Percentiles rank a stretch among this genome's conserved stretches.
These are phyloP conservation scores for Poteriospumella lacustris DNA, from an alignment of 108 stramenopile genomes.

Conservation along the genomic window DNA sequence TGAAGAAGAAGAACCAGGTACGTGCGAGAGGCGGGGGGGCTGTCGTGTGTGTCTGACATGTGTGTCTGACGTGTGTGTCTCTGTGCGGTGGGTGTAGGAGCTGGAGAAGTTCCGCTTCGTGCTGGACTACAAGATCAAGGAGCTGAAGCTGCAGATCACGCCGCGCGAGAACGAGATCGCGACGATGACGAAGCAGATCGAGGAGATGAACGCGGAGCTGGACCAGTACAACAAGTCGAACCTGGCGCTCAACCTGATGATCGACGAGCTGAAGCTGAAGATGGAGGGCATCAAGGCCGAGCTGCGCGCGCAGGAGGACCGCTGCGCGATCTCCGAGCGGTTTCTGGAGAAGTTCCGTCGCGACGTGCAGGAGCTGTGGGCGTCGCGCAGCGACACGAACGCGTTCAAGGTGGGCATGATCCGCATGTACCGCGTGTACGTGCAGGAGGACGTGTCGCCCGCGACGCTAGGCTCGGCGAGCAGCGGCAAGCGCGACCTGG, in stretches of 20 bases:
- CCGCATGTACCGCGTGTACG: constrained; percentile 50
- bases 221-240: constrained; percentile 63
- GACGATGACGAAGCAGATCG: constrained; percentile 60
- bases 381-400: constrained; percentile 23
- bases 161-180: constrained; percentile 62
- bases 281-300: constrained; percentile 49
- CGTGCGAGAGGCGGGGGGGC: not conserved
- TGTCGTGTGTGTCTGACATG: not conserved
- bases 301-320: constrained; percentile 35
- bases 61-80: too few relatives aligned
- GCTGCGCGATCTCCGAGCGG: constrained; percentile 25
- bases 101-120: constrained; percentile 70
- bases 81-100: constrained; percentile 34
- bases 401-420: constrained; percentile 44
- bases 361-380: constrained; percentile 38
- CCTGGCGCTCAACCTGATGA: constrained; percentile 60
- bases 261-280: constrained; percentile 62
- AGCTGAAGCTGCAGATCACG: constrained; percentile 63
- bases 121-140: constrained; percentile 70
- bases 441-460: constrained; percentile 35
- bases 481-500: constrained; percentile 38
- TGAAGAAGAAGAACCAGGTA: constrained; percentile 60
- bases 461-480: not conserved
- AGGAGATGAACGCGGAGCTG: constrained; percentile 66
- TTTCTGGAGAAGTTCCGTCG: constrained; percentile 37